These are phyloP conservation scores for Ustilago vetiveriae DNA, from an alignment of 1,284 basidiomycete species.

Conservation along the genomic window DNA sequence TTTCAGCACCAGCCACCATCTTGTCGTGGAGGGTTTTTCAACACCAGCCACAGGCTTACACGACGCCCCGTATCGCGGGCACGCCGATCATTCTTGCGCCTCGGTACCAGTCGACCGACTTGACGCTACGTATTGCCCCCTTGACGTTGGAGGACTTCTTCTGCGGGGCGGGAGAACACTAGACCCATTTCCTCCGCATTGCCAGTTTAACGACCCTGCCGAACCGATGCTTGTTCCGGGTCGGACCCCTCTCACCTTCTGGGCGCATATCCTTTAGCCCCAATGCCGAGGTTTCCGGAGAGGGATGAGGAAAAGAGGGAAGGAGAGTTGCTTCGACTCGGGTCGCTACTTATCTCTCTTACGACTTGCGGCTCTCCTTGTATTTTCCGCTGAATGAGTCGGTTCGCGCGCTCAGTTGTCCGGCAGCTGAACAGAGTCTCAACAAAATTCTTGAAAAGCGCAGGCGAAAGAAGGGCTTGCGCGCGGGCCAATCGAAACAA, in stretches of 20 bases:
- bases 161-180: neutral
- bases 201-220: conserved; percentile 7
- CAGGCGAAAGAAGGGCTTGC: too few relatives aligned
- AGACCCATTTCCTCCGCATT: neutral
- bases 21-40: neutral
- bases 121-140: neutral
- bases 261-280: too few relatives aligned
- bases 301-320: conserved; percentile 19
- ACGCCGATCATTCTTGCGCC: neutral
- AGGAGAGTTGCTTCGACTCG: neutral
- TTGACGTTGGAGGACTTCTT: neutral
- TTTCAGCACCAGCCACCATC: too few relatives aligned
- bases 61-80: neutral
- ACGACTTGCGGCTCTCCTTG: too few relatives aligned
- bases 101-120: neutral
- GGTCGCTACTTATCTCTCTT: conserved; percentile 24
- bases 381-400: too few relatives aligned
- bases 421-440: too few relatives aligned
- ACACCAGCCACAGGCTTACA: neutral
- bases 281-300: conserved; percentile 6
- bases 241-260: too few relatives aligned
- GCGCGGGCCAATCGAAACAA: too few relatives aligned
- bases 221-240: neutral
- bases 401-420: too few relatives aligned
- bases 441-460: too few relatives aligned